Evolutionary conservation across 192 early-diverging fungal species (phyloP).

Genomic region (Linnemannia zychae): DNA sequence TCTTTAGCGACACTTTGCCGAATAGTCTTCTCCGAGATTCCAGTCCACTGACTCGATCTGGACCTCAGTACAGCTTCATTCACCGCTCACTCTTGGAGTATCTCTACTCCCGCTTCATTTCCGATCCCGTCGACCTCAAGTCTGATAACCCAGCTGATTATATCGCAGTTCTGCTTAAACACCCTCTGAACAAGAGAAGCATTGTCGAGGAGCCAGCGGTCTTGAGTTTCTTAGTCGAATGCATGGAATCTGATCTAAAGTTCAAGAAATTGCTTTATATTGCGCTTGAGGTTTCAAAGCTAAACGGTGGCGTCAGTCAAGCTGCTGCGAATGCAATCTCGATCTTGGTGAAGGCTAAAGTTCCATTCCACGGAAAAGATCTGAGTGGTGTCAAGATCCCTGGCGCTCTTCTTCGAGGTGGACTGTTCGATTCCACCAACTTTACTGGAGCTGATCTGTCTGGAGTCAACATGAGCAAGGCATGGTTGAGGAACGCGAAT

Average conservation of each 20-base stretch:
- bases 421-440: not conserved
- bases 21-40: not conserved
- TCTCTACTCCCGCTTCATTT: not conserved
- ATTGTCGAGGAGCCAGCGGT: conserved; percentile 2
- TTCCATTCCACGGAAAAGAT: not conserved
- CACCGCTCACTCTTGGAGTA: conserved; percentile 3
- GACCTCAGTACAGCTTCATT: conserved; percentile 4
- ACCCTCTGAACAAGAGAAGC: not conserved
- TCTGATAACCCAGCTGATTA: not conserved
- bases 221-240: not conserved
- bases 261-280: not conserved
- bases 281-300: not conserved
- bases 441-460: not conserved
- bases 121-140: not conserved
- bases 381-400: conserved; percentile 1
- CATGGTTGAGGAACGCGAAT: not conserved
- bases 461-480: not conserved
- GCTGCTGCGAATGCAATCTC: conserved; percentile 11
- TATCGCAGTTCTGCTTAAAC: not conserved
- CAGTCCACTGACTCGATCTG: not conserved
- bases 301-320: not conserved
- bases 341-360: conserved; percentile 7
- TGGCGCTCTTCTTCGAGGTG: not conserved
- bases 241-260: not conserved
- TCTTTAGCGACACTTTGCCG: not conserved